Percentiles rank a stretch among this genome's conserved stretches.
phyloP scores from a whole-genome alignment of 2,329 filamentous ascomycete genomes.

The Diaporthe citri region DNA sequence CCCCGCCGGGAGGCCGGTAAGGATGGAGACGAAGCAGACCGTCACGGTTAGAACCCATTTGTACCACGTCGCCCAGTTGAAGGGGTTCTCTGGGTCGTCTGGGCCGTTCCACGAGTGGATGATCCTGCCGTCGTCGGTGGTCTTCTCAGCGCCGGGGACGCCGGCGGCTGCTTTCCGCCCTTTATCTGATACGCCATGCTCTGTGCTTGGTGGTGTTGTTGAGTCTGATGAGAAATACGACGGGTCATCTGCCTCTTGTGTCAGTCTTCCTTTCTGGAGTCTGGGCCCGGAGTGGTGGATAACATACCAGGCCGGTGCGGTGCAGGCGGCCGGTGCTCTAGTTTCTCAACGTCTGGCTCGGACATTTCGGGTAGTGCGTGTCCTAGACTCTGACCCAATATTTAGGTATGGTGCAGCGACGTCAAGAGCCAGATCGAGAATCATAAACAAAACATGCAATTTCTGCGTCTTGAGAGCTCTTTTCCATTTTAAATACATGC shows the following conservation, averaged over 20 bases:
- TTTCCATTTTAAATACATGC: slow-evolving; percentile 10
- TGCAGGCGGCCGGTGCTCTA: slow-evolving; percentile 28
- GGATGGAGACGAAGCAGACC: slow-evolving; percentile 36
- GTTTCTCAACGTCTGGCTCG: slow-evolving; percentile 26
- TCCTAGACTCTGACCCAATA: neutral
- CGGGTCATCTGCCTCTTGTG: neutral
- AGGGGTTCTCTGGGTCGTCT: slow-evolving; percentile 62
- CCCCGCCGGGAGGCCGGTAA: slow-evolving; percentile 33
- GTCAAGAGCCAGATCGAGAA: neutral
- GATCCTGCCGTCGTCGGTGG: slow-evolving; percentile 51
- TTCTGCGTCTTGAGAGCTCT: neutral
- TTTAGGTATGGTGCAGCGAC: neutral
- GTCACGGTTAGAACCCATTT: slow-evolving; percentile 53
- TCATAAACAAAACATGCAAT: neutral
- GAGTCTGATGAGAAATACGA: slow-evolving; percentile 16
- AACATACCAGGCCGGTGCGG: slow-evolving; percentile 18
- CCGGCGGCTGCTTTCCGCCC: neutral
- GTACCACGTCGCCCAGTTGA: slow-evolving; percentile 63
- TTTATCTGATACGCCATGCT: slow-evolving; percentile 5
- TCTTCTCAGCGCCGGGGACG: slow-evolving; percentile 31
- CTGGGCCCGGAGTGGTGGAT: neutral
- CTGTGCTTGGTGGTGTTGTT: neutral
- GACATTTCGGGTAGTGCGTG: slow-evolving; percentile 9
- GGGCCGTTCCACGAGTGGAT: slow-evolving; percentile 61
- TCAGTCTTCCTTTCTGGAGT: neutral